Evolutionary conservation across 768 basidiomycete genomes (phyloP).

Genomic region (Xerocomellus chrysenteron): DNA sequence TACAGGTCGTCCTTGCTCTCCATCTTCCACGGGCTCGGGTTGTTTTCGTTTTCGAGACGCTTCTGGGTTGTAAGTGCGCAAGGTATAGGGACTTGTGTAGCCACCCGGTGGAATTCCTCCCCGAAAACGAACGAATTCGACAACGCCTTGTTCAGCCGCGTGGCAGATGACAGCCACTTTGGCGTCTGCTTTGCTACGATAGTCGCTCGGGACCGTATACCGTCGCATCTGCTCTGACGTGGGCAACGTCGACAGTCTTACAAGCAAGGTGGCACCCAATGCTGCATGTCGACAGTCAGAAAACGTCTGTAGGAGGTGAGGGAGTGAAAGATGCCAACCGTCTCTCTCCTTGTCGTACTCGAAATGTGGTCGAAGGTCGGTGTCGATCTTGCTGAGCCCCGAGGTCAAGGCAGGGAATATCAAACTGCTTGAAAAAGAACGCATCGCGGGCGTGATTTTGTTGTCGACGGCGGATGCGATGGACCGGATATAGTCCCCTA

Average conservation of each 20-base stretch:
- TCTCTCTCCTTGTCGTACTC: conserved; percentile 47
- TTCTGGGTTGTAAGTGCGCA: conserved; percentile 27
- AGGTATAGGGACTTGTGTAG: conserved; percentile 39
- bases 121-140: conserved; percentile 60
- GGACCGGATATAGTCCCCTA: conserved; percentile 54
- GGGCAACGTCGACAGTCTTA: conserved; percentile 39
- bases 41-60: conserved; percentile 39
- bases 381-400: conserved; percentile 46
- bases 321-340: conserved; percentile 37
- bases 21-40: conserved; percentile 21
- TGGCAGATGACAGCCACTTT: conserved; percentile 52
- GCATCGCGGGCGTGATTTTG: conserved; percentile 45
- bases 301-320: background rate
- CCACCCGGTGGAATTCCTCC: conserved; percentile 43
- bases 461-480: conserved; percentile 43
- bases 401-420: conserved; percentile 44
- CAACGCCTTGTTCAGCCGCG: conserved; percentile 53
- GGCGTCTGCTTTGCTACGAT: conserved; percentile 60
- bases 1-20: conserved; percentile 12
- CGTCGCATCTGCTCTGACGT: conserved; percentile 36
- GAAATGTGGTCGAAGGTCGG: conserved; percentile 39
- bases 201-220: conserved; percentile 49
- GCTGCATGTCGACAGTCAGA: conserved; percentile 37
- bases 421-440: conserved; percentile 43
- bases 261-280: conserved; percentile 50